These are phyloP conservation scores for Polytrichum commune DNA, from an alignment of 225 moss, liverwort and hornwort species.

Conservation along the genomic window DNA sequence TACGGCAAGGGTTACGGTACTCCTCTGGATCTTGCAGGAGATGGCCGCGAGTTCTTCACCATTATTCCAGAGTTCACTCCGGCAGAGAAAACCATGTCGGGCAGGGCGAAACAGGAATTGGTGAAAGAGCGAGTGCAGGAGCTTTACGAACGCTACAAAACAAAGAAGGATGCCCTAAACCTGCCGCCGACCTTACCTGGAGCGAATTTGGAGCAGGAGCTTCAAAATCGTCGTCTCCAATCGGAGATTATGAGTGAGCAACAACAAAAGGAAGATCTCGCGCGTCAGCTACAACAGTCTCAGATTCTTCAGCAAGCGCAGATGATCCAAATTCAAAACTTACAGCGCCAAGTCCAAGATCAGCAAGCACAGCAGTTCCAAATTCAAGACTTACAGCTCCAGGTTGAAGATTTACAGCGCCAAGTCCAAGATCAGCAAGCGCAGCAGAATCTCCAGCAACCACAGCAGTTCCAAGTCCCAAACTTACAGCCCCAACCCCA, in stretches of 20 bases:
- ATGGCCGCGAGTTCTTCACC: not conserved
- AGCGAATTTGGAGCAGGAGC: not conserved
- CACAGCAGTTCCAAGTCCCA: not conserved
- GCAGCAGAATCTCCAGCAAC: too few species aligned
- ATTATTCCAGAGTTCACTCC: not conserved
- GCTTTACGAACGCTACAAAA: not conserved
- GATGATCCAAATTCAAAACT: not conserved
- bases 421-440: not conserved
- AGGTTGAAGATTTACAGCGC: not conserved
- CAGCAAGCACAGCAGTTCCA: not conserved
- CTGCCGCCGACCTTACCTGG: not conserved
- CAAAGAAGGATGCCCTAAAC: not conserved
- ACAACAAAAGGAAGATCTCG: not conserved
- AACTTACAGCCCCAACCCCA: not conserved
- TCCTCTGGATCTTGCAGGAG: not conserved
- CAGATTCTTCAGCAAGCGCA: too few species aligned
- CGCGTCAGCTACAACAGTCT: not conserved
- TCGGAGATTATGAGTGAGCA: too few species aligned
- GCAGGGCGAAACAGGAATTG: not conserved
- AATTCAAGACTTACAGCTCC: not conserved
- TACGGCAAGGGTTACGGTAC: not conserved
- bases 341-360: not conserved
- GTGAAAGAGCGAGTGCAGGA: not conserved
- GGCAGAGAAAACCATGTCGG: not conserved
- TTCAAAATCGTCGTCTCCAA: too few species aligned